A percentile compares a stretch with the other conserved stretches of the same genome.
phyloP scores from a whole-genome alignment of 225 moss, liverwort and hornwort species.

The Climacium dendroides region DNA sequence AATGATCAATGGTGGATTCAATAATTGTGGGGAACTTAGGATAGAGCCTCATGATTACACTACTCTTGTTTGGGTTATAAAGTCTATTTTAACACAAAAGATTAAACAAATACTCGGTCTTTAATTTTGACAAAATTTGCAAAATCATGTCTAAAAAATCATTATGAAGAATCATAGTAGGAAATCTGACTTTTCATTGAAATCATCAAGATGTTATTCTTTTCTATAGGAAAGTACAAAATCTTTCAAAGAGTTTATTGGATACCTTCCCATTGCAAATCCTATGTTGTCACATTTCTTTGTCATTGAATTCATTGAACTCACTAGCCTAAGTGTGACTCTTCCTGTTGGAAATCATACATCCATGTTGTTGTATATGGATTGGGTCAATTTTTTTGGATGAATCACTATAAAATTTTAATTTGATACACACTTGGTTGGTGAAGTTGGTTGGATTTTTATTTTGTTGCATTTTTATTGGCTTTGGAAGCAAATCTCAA shows the following conservation, averaged over 20 bases:
- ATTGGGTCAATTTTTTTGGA: rapidly evolving
- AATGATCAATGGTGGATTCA: neutral
- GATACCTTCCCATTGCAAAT: rapidly evolving
- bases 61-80: no score
- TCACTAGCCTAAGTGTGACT: rapidly evolving
- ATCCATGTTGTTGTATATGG: rapidly evolving
- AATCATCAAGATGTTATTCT: rapidly evolving
- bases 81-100: neutral
- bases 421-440: neutral
- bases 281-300: rapidly evolving
- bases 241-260: neutral
- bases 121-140: neutral
- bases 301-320: neutral
- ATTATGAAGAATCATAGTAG: rapidly evolving
- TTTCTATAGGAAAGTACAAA: rapidly evolving
- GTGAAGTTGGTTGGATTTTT: neutral
- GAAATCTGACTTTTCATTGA: no score
- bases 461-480: neutral
- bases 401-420: neutral
- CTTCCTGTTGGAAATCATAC: neutral
- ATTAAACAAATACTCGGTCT: rapidly evolving
- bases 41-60: no score
- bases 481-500: neutral
- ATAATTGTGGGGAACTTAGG: rapidly evolving
- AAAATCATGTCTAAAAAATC: neutral